Evolutionary conservation across 768 basidiomycete genomes (phyloP).

Genomic region (Russula brevipes): DNA sequence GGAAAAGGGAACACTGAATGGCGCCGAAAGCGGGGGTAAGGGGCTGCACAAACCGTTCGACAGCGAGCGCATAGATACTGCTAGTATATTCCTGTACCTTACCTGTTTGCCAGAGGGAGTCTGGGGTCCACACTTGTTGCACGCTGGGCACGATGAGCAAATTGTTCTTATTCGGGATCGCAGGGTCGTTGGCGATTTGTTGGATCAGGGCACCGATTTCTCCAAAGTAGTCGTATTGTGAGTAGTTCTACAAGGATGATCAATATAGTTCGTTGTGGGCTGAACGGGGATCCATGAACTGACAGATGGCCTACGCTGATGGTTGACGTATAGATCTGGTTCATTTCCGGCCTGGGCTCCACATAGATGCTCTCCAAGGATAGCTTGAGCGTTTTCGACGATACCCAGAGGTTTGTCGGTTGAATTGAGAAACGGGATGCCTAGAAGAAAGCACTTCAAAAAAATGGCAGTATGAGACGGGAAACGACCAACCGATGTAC

Average conservation of each 20-base stretch:
- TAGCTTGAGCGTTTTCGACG: conserved; percentile 51
- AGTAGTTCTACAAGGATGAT: background rate
- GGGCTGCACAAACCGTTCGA: conserved; percentile 19
- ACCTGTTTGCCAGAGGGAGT: conserved; percentile 23
- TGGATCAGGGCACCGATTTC: conserved; percentile 27
- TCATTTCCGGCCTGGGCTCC: conserved; percentile 74
- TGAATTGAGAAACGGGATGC: conserved; percentile 62
- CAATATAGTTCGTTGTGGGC: background rate
- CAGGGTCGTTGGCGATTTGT: conserved; percentile 14
- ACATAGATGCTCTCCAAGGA: conserved; percentile 58
- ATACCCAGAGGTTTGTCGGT: conserved; percentile 48
- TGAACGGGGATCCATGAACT: background rate
- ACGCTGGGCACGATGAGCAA: conserved; percentile 21
- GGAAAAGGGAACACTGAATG: conserved; percentile 23
- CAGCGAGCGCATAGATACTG: conserved; percentile 12
- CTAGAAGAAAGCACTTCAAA: conserved; percentile 26
- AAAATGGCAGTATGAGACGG: background rate
- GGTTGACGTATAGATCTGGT: conserved; percentile 61
- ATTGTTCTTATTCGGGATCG: conserved; percentile 13
- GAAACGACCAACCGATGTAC: conserved; percentile 45
- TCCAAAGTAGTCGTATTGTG: conserved; percentile 33
- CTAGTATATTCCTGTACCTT: conserved; percentile 8
- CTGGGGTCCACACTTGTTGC: conserved; percentile 14
- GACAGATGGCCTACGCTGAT: conserved; percentile 17
- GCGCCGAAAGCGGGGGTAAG: background rate